A percentile compares a stretch with the other conserved stretches of the same genome.
These are phyloP conservation scores for Fusarium mangiferae DNA, from an alignment of 2,329 filamentous ascomycete genomes.

Conservation along the genomic window DNA sequence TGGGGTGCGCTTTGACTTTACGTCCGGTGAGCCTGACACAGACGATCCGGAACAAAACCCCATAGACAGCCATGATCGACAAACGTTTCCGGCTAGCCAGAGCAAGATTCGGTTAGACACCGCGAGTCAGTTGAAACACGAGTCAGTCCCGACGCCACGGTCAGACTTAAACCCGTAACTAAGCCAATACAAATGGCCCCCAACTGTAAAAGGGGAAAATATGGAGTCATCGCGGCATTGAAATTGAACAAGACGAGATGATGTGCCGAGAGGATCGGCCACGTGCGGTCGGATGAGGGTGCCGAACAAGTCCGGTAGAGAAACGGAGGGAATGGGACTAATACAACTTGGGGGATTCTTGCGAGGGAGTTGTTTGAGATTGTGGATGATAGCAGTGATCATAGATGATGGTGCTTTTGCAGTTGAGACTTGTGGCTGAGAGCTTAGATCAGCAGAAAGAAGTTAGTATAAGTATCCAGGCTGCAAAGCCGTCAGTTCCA, in stretches of 20 bases:
- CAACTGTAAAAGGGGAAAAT: background rate
- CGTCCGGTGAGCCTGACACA: background rate
- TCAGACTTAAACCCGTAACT: background rate
- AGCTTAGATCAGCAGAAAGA: background rate
- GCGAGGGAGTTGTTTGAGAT: background rate
- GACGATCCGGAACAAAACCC: background rate
- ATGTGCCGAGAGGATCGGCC: background rate
- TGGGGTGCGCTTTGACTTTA: background rate
- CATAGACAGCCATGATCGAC: background rate
- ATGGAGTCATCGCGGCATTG: background rate
- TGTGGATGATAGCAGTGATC: background rate
- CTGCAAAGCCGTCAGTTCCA: background rate
- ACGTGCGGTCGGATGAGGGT: background rate
- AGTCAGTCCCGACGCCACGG: background rate
- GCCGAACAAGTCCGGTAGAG: background rate
- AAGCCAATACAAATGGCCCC: background rate
- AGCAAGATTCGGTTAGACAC: background rate
- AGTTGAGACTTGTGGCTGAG: background rate
- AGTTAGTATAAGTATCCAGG: background rate
- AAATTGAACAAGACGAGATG: background rate
- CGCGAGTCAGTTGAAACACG: background rate
- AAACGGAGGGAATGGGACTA: background rate
- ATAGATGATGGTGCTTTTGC: background rate
- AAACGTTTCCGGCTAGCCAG: background rate
- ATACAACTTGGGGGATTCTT: background rate